These are phyloP conservation scores for Pythium rishiriense DNA, from an alignment of 352 stramenopile genomes.

Conservation along the genomic window DNA sequence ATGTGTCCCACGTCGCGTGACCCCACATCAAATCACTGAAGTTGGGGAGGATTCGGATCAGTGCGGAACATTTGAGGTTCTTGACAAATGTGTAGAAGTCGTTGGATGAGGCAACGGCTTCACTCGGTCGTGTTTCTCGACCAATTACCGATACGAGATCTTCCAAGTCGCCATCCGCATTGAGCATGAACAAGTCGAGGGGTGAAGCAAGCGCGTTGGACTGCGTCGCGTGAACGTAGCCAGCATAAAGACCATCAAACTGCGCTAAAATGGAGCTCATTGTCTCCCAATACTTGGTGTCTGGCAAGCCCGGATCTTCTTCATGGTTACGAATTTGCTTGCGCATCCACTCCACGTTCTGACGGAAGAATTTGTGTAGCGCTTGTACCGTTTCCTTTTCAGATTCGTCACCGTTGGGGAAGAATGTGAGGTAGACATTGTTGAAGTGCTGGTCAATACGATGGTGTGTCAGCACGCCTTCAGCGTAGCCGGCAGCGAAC, in stretches of 20 bases:
- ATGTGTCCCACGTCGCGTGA: constrained; percentile 75
- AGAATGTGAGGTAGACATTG: constrained; percentile 57
- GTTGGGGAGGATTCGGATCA: constrained; percentile 65
- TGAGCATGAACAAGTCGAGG: constrained; percentile 55
- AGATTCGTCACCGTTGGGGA: constrained; percentile 32
- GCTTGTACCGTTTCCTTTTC: constrained; percentile 32
- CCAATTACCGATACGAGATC: constrained; percentile 47
- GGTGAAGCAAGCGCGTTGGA: constrained; percentile 25
- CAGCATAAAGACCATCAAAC: constrained; percentile 52
- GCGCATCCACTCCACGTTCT: constrained; percentile 51
- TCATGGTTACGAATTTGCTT: constrained; percentile 34
- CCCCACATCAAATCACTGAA: constrained; percentile 64
- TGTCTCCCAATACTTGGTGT: constrained; percentile 38
- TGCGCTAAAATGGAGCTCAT: constrained; percentile 43
- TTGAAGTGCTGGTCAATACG: constrained; percentile 65
- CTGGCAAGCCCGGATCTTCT: constrained; percentile 18
- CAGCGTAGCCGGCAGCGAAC: constrained; percentile 58
- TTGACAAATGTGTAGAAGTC: constrained; percentile 50
- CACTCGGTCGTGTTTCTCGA: background rate
- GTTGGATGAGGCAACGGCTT: constrained; percentile 10
- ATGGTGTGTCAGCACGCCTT: constrained; percentile 59
- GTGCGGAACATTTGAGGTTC: constrained; percentile 69
- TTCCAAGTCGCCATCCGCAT: constrained; percentile 54
- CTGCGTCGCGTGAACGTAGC: constrained; percentile 37
- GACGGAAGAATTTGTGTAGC: constrained; percentile 39